phyloP scores from a whole-genome alignment of 352 stramenopile genomes.

The Thraustotheca clavata region DNA sequence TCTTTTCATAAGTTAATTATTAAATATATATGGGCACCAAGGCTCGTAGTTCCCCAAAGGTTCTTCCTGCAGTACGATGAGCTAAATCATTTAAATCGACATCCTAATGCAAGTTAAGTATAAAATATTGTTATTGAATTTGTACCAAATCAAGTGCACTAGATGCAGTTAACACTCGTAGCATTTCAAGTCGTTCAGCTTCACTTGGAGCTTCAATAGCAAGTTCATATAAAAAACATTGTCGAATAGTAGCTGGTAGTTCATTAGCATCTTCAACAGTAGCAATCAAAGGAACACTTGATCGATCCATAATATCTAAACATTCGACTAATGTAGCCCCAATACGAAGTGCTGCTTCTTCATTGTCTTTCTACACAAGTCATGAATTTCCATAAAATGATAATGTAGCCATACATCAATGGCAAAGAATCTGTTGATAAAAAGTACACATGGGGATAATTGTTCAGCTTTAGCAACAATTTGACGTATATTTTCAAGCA shows the following conservation, averaged over 20 bases:
- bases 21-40: constrained; percentile 27
- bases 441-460: constrained; percentile 64
- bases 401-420: constrained; percentile 29
- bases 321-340: constrained; percentile 55
- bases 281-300: constrained; percentile 61
- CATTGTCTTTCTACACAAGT: constrained; percentile 42
- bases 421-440: constrained; percentile 69
- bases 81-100: constrained; percentile 51
- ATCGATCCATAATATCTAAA: constrained; percentile 32
- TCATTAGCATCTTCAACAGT: constrained; percentile 70
- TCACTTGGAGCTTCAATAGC: constrained; percentile 53
- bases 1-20: neutral
- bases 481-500: constrained; percentile 64
- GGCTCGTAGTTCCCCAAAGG: constrained; percentile 59
- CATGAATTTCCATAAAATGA: neutral
- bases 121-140: neutral
- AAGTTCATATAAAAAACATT: constrained; percentile 76
- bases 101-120: neutral
- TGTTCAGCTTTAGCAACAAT: constrained; percentile 58
- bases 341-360: constrained; percentile 59
- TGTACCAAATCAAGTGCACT: constrained; percentile 31
- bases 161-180: constrained; percentile 35
- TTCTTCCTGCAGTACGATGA: constrained; percentile 60
- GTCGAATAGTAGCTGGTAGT: constrained; percentile 69
- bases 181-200: constrained; percentile 39